Evolutionary conservation across 768 basidiomycete genomes (phyloP).

Genomic region (Kondoa malvinella): DNA sequence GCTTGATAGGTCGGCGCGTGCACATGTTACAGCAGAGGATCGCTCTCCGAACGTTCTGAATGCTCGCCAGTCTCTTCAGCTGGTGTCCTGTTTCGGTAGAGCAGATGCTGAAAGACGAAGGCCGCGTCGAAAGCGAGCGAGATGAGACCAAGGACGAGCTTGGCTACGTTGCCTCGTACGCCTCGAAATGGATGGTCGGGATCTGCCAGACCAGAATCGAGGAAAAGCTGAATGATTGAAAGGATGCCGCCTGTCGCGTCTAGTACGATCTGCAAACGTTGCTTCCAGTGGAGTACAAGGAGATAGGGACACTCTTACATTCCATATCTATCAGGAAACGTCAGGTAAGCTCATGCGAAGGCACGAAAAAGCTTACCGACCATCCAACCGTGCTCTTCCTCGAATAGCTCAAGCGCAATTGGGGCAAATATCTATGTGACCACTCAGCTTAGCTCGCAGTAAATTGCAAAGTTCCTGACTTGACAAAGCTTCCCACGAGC

Average conservation of each 20-base stretch:
- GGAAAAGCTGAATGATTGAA: slow-evolving; percentile 24
- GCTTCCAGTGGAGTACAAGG: slow-evolving; percentile 19
- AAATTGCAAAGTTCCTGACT: slow-evolving; percentile 30
- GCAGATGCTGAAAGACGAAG: slow-evolving; percentile 30
- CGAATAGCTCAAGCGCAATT: slow-evolving; percentile 30
- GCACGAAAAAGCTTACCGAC: no score
- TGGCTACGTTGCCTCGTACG: slow-evolving; percentile 27
- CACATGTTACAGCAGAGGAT: background rate
- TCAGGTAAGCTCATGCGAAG: no score
- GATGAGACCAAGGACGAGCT: slow-evolving; percentile 24
- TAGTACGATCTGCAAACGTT: slow-evolving; percentile 13
- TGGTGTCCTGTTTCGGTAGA: slow-evolving; percentile 21
- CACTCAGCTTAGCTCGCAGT: slow-evolving; percentile 27
- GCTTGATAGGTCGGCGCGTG: no score
- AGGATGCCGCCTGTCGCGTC: slow-evolving; percentile 16
- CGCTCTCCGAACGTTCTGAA: background rate
- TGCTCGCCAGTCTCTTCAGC: background rate
- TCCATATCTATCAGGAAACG: no score
- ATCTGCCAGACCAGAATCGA: slow-evolving; percentile 25
- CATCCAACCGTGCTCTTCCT: slow-evolving; percentile 29
- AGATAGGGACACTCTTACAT: slow-evolving; percentile 26
- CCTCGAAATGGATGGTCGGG: slow-evolving; percentile 20
- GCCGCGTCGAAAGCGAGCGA: slow-evolving; percentile 27
- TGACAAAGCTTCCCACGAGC: slow-evolving; percentile 31
- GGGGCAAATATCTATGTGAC: background rate